phyloP scores from a whole-genome alignment of 1,139 yeast genomes.

The Candida buenavistaensis region DNA sequence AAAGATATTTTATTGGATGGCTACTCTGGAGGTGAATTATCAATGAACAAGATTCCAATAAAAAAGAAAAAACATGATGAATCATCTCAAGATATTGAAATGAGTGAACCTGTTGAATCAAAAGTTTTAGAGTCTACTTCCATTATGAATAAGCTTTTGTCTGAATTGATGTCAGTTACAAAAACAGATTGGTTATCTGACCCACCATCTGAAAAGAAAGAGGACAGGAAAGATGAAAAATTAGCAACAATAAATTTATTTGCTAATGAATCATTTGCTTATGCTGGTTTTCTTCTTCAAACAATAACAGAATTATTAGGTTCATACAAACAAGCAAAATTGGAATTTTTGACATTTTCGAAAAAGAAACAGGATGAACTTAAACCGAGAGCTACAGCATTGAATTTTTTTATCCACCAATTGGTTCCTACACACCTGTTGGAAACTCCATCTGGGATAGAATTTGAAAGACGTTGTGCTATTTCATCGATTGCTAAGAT shows the following conservation, averaged over 20 bases:
- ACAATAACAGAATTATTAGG: constrained; percentile 69
- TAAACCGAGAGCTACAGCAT: constrained; percentile 71
- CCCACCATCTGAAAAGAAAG: constrained; percentile 20
- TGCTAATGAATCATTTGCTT: constrained; percentile 53
- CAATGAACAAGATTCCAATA: constrained; percentile 19
- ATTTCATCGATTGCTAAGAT: constrained; percentile 53
- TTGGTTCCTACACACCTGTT: constrained; percentile 59
- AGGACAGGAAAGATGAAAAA: constrained; percentile 16
- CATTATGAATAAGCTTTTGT: constrained; percentile 58
- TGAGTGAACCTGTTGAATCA: constrained; percentile 19
- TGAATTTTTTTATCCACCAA: constrained; percentile 77
- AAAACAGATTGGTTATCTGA: constrained; percentile 51
- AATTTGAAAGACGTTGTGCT: constrained; percentile 40
- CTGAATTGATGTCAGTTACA: constrained; percentile 61
- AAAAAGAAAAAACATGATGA: constrained; percentile 15
- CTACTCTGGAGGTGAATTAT: constrained; percentile 35
- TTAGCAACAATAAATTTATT: constrained; percentile 29
- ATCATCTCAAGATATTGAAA: constrained; percentile 31
- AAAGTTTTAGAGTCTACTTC: constrained; percentile 46
- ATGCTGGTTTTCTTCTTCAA: constrained; percentile 68
- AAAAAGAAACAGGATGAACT: constrained; percentile 37
- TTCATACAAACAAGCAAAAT: constrained; percentile 78
- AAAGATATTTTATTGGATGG: constrained; percentile 50
- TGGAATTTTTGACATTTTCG: constrained; percentile 78
- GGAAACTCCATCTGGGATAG: constrained; percentile 27